Conservation (phyloP, 495 filamentous ascomycete genomes). For the Podospora pseudoanserina region DNA sequence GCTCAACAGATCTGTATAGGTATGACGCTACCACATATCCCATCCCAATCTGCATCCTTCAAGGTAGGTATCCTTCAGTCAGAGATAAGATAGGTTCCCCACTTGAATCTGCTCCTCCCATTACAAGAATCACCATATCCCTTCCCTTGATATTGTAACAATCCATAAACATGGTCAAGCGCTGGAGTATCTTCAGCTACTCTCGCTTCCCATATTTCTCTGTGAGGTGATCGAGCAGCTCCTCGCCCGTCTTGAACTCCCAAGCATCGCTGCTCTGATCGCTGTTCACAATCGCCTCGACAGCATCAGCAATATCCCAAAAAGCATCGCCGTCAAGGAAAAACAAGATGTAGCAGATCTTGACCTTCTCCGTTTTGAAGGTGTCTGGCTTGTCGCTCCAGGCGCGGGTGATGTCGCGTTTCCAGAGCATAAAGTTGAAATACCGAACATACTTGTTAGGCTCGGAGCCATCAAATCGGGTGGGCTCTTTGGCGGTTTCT, state of each 20-base stretch:
- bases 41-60: too few relatives aligned
- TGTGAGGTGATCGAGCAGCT: not conserved
- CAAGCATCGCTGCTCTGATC: not conserved
- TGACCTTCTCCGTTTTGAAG: not conserved
- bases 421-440: not conserved
- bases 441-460: not conserved
- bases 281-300: not conserved
- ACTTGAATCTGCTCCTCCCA: too few relatives aligned
- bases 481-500: not conserved
- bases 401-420: not conserved
- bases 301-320: not conserved
- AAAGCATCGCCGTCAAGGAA: not conserved
- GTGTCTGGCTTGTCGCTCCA: not conserved
- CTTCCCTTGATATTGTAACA: too few relatives aligned
- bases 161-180: too few relatives aligned
- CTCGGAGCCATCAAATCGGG: not conserved
- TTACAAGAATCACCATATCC: too few relatives aligned
- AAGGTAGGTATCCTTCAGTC: too few relatives aligned
- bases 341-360: not conserved
- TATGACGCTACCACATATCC: too few relatives aligned
- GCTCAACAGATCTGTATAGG: too few relatives aligned
- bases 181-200: not conserved
- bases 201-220: not conserved
- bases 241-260: not conserved
- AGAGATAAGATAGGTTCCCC: too few relatives aligned